A percentile compares a stretch with the other conserved stretches of the same genome.
These are phyloP conservation scores for Yamadazyma diospyri DNA, from an alignment of 1,139 yeast genomes.

Conservation along the genomic window DNA sequence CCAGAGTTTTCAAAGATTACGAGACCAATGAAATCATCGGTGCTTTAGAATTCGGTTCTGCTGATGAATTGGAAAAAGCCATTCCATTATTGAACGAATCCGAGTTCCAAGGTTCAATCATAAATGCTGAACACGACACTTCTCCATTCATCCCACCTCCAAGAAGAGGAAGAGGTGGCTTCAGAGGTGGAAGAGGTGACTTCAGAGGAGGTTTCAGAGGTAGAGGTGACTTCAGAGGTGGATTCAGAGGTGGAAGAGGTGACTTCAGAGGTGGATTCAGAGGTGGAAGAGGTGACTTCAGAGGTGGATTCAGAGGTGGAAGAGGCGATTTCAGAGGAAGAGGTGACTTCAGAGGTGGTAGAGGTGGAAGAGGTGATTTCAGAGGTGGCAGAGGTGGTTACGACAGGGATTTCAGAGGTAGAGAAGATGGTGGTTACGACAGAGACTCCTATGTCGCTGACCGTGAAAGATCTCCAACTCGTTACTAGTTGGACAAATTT, in stretches of 20 bases:
- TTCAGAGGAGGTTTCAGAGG: slow-evolving; percentile 29
- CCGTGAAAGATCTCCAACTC: slow-evolving; percentile 49
- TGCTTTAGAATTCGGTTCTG: slow-evolving; percentile 73
- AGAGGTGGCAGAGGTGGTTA: slow-evolving; percentile 42
- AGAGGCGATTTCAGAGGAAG: slow-evolving; percentile 37
- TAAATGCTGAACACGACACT: slow-evolving; percentile 76
- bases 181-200: slow-evolving; percentile 37
- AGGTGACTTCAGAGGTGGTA: slow-evolving; percentile 30
- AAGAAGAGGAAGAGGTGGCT: slow-evolving; percentile 48
- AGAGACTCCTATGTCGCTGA: slow-evolving; percentile 25
- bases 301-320: slow-evolving; percentile 31
- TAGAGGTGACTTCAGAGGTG: slow-evolving; percentile 38
- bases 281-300: slow-evolving; percentile 37
- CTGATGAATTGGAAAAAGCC: slow-evolving; percentile 71
- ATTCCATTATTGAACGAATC: slow-evolving; percentile 65
- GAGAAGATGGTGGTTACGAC: slow-evolving; percentile 29
- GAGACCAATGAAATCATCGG: slow-evolving; percentile 64
- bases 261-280: slow-evolving; percentile 41
- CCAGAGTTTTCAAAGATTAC: slow-evolving; percentile 63
- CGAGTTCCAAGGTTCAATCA: slow-evolving; percentile 63
- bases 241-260: slow-evolving; percentile 38
- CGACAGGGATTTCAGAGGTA: slow-evolving; percentile 33
- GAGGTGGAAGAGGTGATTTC: slow-evolving; percentile 41
- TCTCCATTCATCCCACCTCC: slow-evolving; percentile 72
- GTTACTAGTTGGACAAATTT: slow-evolving; percentile 23